Conservation (phyloP, 176 grass and related monocot species). For the Musa troglodytarum region DNA sequence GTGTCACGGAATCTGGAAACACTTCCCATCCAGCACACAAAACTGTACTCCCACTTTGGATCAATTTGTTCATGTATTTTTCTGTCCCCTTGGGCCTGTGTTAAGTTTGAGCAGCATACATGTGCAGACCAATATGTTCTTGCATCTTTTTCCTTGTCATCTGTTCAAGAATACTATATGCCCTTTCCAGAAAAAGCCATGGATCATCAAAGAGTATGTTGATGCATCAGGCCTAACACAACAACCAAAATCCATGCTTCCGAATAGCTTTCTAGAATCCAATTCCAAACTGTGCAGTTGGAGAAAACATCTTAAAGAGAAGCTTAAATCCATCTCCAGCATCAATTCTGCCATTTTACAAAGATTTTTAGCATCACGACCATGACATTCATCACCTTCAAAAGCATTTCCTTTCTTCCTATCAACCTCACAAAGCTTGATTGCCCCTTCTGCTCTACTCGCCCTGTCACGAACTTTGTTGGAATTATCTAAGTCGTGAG, state of each 20-base stretch:
- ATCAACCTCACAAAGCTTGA: neutral
- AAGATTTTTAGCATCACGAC: neutral
- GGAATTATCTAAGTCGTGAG: too few species aligned
- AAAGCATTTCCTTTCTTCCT: neutral
- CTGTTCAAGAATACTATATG: constrained; percentile 3
- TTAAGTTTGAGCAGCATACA: neutral
- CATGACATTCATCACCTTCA: neutral
- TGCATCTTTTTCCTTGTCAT: neutral
- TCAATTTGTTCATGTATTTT: constrained; percentile 1
- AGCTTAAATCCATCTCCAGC: neutral
- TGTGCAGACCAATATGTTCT: neutral
- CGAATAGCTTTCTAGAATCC: constrained; percentile 8
- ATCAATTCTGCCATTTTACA: constrained; percentile 5
- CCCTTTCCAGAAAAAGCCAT: neutral
- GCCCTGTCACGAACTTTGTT: neutral
- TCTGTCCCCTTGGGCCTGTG: neutral
- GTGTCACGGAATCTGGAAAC: neutral
- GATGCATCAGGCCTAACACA: constrained; percentile 3
- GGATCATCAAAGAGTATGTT: constrained; percentile 6
- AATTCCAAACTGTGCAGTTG: constrained; percentile 15
- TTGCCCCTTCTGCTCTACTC: constrained; percentile 9
- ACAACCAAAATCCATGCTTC: neutral
- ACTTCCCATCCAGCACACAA: constrained; percentile 1
- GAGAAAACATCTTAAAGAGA: constrained; percentile 10
- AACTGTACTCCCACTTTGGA: constrained; percentile 9